These are phyloP conservation scores for Diplotaxis tenuifolia DNA, from an alignment of 345 rosid genomes.

Conservation along the genomic window DNA sequence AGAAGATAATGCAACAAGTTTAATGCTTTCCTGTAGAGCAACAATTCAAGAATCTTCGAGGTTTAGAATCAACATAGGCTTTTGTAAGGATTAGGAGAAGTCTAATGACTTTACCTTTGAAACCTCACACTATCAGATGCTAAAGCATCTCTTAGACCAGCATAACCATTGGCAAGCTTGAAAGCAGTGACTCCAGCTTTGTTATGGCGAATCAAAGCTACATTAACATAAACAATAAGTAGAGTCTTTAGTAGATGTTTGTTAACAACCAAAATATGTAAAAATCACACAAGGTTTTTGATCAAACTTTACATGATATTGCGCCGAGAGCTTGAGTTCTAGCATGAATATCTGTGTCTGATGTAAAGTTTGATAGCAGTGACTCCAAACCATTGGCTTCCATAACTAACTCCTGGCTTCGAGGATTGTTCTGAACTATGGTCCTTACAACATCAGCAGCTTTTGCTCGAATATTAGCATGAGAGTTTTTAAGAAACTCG, in stretches of 20 bases:
- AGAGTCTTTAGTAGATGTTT: background rate
- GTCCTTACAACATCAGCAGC: constrained; percentile 93
- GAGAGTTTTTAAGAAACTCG: constrained; percentile 41
- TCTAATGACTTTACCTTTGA: constrained; percentile 58
- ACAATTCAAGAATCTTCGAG: no score
- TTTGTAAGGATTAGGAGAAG: background rate
- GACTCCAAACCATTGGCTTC: constrained; percentile 52
- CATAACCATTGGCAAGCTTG: constrained; percentile 83
- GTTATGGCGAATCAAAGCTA: constrained; percentile 88
- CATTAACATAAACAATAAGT: constrained; percentile 1
- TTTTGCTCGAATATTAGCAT: constrained; percentile 83
- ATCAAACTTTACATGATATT: constrained; percentile 72
- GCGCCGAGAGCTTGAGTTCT: constrained; percentile 90
- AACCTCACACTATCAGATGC: constrained; percentile 69
- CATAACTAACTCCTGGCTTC: constrained; percentile 55
- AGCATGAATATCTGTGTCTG: constrained; percentile 66
- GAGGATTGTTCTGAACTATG: constrained; percentile 91
- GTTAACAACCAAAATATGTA: background rate
- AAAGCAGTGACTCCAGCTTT: constrained; percentile 79
- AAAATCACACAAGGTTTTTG: background rate
- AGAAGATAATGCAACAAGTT: constrained; percentile 70
- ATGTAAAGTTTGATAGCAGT: constrained; percentile 43
- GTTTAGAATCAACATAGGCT: background rate
- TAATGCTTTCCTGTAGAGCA: constrained; percentile 40
- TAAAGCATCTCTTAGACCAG: constrained; percentile 75